phyloP scores from a whole-genome alignment of 2,329 filamentous ascomycete species.

The Arthrobotrys musiformis region DNA sequence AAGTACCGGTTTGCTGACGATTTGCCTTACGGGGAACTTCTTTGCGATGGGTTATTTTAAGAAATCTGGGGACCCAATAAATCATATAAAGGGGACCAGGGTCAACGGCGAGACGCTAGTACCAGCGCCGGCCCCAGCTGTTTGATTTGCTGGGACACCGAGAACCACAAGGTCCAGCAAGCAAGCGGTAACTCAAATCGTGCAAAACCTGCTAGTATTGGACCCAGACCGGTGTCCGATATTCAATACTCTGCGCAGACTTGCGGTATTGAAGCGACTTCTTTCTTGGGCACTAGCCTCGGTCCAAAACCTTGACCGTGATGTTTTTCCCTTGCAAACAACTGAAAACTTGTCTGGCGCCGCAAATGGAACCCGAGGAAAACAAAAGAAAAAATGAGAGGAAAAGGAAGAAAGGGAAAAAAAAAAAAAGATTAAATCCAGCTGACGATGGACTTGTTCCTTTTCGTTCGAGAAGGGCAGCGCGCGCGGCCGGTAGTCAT shows the following conservation, averaged over 20 bases:
- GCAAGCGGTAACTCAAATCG: conserved; percentile 56
- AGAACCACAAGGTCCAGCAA: conserved; percentile 43
- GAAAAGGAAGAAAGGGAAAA: background rate
- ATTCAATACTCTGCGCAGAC: conserved; percentile 25
- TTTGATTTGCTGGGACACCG: conserved; percentile 55
- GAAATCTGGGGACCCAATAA: conserved; percentile 48
- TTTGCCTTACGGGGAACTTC: conserved; percentile 53
- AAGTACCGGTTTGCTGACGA: conserved; percentile 55
- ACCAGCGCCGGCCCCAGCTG: conserved; percentile 27
- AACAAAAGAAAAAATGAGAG: background rate
- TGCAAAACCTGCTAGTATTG: conserved; percentile 14
- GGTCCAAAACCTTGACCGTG: background rate
- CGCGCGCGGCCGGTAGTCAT: conserved; percentile 1
- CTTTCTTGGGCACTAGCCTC: conserved; percentile 27
- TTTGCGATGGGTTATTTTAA: conserved; percentile 55
- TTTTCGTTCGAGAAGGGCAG: conserved; percentile 10
- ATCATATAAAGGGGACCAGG: conserved; percentile 46
- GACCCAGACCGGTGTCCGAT: background rate
- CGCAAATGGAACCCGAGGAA: conserved; percentile 10
- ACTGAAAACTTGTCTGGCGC: background rate
- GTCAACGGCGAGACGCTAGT: conserved; percentile 55
- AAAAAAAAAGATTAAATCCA: conserved; percentile 12
- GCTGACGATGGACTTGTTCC: conserved; percentile 24
- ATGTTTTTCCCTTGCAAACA: background rate
- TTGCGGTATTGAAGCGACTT: conserved; percentile 12